These are phyloP conservation scores for Ustulina deusta DNA, from an alignment of 2,329 filamentous ascomycete species.

Conservation along the genomic window DNA sequence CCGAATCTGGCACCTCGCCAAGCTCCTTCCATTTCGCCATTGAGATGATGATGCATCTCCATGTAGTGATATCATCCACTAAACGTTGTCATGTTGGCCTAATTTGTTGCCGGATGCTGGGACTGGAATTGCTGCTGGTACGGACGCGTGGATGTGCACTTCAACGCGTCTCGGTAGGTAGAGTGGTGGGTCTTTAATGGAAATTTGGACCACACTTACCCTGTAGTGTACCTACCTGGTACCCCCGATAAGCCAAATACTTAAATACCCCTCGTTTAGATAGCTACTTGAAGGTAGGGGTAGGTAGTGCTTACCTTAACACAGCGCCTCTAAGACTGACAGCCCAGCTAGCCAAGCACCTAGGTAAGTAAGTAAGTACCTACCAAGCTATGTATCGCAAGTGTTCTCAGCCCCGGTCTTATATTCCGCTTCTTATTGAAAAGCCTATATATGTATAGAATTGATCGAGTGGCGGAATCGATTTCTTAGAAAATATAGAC, in stretches of 20 bases:
- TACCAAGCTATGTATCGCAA: background rate
- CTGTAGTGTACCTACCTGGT: background rate
- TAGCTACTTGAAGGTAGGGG: too few relatives aligned
- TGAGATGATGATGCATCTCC: slow-evolving; percentile 51
- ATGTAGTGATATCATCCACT: slow-evolving; percentile 19
- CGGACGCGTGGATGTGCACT: slow-evolving; percentile 34
- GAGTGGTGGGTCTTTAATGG: slow-evolving; percentile 19
- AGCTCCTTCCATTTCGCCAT: slow-evolving; percentile 60
- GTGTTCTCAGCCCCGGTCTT: too few relatives aligned
- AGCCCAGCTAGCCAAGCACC: too few relatives aligned
- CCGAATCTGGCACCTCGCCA: slow-evolving; percentile 60
- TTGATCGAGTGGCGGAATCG: background rate
- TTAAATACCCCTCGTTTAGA: too few relatives aligned
- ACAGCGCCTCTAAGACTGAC: too few relatives aligned
- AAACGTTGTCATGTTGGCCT: slow-evolving; percentile 26
- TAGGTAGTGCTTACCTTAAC: too few relatives aligned
- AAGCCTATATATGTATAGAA: too few relatives aligned
- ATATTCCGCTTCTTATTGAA: background rate
- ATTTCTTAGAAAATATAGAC: background rate
- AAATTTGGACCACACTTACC: background rate
- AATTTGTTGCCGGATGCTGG: slow-evolving; percentile 1
- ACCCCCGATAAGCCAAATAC: background rate
- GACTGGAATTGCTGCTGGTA: background rate
- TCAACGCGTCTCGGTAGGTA: slow-evolving; percentile 30
- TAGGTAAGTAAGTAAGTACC: background rate